phyloP scores from a whole-genome alignment of 768 basidiomycete species.

The Hericium rajendrae region DNA sequence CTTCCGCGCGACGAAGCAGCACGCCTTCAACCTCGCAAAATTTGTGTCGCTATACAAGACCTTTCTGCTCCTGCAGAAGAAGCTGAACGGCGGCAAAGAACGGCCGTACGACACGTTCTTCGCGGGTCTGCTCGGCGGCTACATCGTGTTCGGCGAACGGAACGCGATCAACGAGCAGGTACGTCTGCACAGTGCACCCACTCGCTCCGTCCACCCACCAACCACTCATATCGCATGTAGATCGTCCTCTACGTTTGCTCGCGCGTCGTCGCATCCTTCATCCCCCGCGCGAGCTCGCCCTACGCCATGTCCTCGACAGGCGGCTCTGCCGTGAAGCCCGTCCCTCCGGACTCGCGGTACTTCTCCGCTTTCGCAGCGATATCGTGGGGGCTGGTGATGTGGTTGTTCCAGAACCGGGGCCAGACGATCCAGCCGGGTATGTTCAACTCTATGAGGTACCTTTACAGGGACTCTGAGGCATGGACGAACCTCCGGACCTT shows the following conservation, averaged over 20 bases:
- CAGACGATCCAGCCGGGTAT: constrained; percentile 95
- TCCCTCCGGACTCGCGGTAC: constrained; percentile 76
- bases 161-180: constrained; percentile 91
- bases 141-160: constrained; percentile 77
- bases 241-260: constrained; percentile 96
- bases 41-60: constrained; percentile 94
- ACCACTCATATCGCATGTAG: constrained; percentile 28
- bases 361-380: constrained; percentile 85
- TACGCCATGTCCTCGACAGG: constrained; percentile 37
- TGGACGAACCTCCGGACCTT: constrained; percentile 80
- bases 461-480: constrained; percentile 86
- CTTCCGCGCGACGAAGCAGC: constrained; percentile 78
- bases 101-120: constrained; percentile 79
- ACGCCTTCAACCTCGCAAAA: constrained; percentile 85
- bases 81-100: constrained; percentile 72
- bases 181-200: constrained; percentile 16
- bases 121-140: constrained; percentile 89
- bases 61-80: constrained; percentile 73
- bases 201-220: neutral
- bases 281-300: constrained; percentile 63
- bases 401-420: constrained; percentile 77
- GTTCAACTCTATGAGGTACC: constrained; percentile 93
- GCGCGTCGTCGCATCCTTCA: constrained; percentile 82
- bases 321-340: constrained; percentile 43
- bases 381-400: constrained; percentile 96